phyloP scores from a whole-genome alignment of 805 yeast genomes.

The Phaffomyces opuntiae region DNA sequence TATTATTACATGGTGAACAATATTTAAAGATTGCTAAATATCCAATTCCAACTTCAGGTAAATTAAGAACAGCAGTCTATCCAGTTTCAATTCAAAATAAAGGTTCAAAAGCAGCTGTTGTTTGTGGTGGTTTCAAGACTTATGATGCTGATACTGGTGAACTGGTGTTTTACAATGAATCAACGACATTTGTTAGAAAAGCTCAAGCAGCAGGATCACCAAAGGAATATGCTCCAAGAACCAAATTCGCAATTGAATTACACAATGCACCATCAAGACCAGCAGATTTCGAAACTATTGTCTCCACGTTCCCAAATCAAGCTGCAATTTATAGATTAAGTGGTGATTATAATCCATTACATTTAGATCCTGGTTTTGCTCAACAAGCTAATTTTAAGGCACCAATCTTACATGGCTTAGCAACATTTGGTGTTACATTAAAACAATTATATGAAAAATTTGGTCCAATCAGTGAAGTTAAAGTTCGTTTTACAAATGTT shows the following conservation, averaged over 20 bases:
- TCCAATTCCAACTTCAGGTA: constrained; percentile 73
- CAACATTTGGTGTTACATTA: constrained; percentile 76
- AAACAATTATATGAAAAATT: constrained; percentile 71
- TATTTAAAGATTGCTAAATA: constrained; percentile 68
- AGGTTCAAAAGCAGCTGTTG: constrained; percentile 73
- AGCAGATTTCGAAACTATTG: constrained; percentile 61
- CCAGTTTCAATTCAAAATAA: constrained; percentile 79
- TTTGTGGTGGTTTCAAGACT: constrained; percentile 68
- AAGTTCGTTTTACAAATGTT: constrained; percentile 83
- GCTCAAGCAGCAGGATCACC: constrained; percentile 40
- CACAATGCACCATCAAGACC: constrained; percentile 54
- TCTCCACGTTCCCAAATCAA: constrained; percentile 58
- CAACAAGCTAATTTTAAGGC: constrained; percentile 74
- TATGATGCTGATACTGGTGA: constrained; percentile 64
- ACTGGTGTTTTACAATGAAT: constrained; percentile 69
- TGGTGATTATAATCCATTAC: constrained; percentile 94
- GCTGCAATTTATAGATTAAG: constrained; percentile 88
- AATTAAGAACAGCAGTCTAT: constrained; percentile 49
- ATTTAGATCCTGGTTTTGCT: constrained; percentile 89
- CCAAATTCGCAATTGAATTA: constrained; percentile 52
- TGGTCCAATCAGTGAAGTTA: constrained; percentile 78
- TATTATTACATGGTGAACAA: constrained; percentile 92
- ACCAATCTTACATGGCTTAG: constrained; percentile 92
- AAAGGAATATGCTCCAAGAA: constrained; percentile 39
- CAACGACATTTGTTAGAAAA: constrained; percentile 79